A percentile compares a stretch with the other conserved stretches of the same genome.
Evolutionary conservation across 371 early-diverging fungal species (phyloP).

Genomic region (Mycotypha africana): DNA sequence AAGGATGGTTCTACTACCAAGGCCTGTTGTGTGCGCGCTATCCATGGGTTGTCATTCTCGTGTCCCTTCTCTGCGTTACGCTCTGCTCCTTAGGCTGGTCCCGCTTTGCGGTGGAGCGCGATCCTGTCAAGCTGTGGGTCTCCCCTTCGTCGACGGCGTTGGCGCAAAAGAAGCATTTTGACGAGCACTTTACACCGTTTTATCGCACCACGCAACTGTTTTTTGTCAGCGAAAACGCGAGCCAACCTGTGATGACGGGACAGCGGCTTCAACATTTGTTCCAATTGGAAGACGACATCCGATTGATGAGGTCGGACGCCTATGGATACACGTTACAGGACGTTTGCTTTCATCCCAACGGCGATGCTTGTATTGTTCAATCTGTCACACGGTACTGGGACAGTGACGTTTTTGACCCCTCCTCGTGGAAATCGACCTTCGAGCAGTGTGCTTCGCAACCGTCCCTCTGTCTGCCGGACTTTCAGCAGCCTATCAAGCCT

Average conservation of each 20-base stretch:
- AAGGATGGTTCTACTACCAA: constrained; percentile 65
- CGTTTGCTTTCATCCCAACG: constrained; percentile 68
- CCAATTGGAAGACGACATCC: constrained; percentile 49
- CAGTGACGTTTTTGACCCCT: constrained; percentile 38
- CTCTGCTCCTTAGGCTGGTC: constrained; percentile 58
- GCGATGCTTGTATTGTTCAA: constrained; percentile 63
- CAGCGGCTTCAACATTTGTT: constrained; percentile 47
- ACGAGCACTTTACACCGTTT: constrained; percentile 66
- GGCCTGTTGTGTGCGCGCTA: constrained; percentile 60
- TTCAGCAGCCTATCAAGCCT: constrained; percentile 64
- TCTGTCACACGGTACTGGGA: constrained; percentile 76
- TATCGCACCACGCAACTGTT: constrained; percentile 72
- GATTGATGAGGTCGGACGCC: constrained; percentile 30
- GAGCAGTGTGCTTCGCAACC: constrained; percentile 51
- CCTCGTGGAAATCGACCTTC: constrained; percentile 42
- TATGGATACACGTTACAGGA: constrained; percentile 42
- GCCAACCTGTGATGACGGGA: constrained; percentile 43
- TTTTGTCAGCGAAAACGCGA: constrained; percentile 43
- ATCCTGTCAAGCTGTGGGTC: constrained; percentile 72
- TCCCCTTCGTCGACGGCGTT: constrained; percentile 59
- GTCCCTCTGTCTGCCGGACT: constrained; percentile 58
- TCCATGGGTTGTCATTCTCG: constrained; percentile 51
- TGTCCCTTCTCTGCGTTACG: constrained; percentile 38
- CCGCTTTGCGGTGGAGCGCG: constrained; percentile 50
- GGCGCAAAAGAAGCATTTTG: constrained; percentile 62